Base-by-base conservation (phyloP, 2,329 filamentous ascomycete genomes). In the Colletotrichum nymphaeae region DNA sequence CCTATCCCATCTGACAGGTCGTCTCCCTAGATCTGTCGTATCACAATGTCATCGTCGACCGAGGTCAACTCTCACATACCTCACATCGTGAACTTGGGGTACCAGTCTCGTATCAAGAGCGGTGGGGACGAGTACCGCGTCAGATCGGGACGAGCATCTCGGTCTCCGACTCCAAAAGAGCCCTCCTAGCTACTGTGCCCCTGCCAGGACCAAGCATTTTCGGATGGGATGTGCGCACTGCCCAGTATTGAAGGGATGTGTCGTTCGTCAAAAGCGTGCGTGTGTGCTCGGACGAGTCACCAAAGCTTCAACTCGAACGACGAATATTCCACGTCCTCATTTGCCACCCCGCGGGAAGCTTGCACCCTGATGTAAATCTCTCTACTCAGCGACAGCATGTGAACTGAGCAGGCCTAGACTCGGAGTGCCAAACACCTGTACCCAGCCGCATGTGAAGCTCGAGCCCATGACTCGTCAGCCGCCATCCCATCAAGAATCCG, bases 401-500 rank as follows among this genome's bases (percentile, higher is more conserved):
- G 30, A 65, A 37, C 19, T 9, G 19, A 8, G 42, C 19, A 49
- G 19, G 42, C 42, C 42, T 22, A 8, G 42, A 49, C 7, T 22
- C 19, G 8, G 19, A 22, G 16, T 22, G 8, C 42, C 42, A 49
- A 24, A 35, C 3, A 9, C 1, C 4, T 56, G 16, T 24, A 22
- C 11, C 22, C 30, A 12, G 7, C 55, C 22, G 28, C 65, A 68
- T 8, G 69, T 30, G 52, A 72, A 63, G 49, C 28, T 35, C 19
- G 28, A 53, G 24, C 55, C 32, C 58, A 69, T 65, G 67, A 62
- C 60, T 73, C 59, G 42, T 32, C 35, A 16, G 26, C 52, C 49
- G 55, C 67, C 60, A 32, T 73, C 60, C 22, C 70, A 70, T 73
- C 55, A 28, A 35, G 28, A 58, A 12, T 42, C 16, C 46, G 12